Evolutionary conservation across 1,284 basidiomycete genomes (phyloP), one percentile per base, ranked within the genome.

Genomic region (Marasmius tenuissimus): DNA sequence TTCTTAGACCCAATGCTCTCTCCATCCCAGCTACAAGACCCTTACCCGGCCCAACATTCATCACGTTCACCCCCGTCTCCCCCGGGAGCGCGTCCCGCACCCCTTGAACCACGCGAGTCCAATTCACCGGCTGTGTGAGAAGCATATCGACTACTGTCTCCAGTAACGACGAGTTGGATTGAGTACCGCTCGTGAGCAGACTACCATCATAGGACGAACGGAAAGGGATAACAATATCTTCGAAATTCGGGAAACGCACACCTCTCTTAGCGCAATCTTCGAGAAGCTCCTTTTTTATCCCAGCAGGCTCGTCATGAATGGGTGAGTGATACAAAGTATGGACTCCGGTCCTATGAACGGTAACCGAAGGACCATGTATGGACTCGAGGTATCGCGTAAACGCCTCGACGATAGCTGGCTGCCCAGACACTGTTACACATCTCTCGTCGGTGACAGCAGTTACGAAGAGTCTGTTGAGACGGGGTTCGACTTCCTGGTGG

Each of bases 341-440:
- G 40, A 87, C 69, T 2, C 74, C 74, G 3, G 81, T 81, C 18
- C 27, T 27, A 20, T 49, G 18, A 10, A 10, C 10, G 6, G 48
- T 49, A 11, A 49, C 54, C 76, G 71, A 59, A 79, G 78, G 0
- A 80, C 68, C 38, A 39, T 48, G 0, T 73, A 62, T 74, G 33
- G 68, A 66, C 4, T 73, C 65, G 9, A 76, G 72, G 53, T 82
- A 66, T 6, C 66, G 71, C 5, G 66, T 63, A 12, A 88, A 87
- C 33, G 68, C 66, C 8, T 69, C 65, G 14, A 88, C 71, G 51
- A 77, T 62, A 61, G 83, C 78, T 0, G 86, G 85, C 48, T 73
- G 78, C 16, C 86, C 87, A 2, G 87, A 88, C 53, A 87, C 72
- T 2, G 86, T 85, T 57, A 85, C 71, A 62, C 78, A 81, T 16